Conservation (phyloP, 2,329 filamentous ascomycete genomes). For the Sporothrix brasiliensis region DNA sequence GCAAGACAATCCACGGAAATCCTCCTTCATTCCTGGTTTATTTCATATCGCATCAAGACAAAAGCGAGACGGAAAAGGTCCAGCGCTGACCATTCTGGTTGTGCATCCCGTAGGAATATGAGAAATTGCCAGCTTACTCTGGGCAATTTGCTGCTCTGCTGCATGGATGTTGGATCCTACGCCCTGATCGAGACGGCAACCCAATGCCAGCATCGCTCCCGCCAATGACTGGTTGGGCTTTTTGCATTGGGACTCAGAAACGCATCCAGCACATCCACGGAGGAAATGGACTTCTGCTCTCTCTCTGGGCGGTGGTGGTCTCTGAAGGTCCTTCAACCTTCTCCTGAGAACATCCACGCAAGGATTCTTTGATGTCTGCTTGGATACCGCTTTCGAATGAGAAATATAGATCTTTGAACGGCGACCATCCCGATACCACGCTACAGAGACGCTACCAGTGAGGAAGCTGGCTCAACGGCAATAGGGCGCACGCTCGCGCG, state of each 20-base stretch:
- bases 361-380: conserved; percentile 1
- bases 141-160: conserved; percentile 16
- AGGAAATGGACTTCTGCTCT: neutral
- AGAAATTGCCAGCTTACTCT: conserved; percentile 18
- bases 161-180: conserved; percentile 3
- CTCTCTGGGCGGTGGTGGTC: neutral
- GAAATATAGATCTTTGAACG: conserved; percentile 10
- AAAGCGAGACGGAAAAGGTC: neutral
- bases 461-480: neutral
- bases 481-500: neutral
- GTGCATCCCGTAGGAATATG: conserved; percentile 21
- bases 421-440: conserved; percentile 8
- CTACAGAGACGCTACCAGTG: neutral
- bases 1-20: neutral
- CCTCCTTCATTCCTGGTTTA: neutral
- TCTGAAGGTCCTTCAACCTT: neutral
- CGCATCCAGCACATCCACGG: too few species aligned
- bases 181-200: neutral
- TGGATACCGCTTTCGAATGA: conserved; percentile 1
- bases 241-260: too few species aligned
- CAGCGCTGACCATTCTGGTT: neutral
- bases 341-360: neutral
- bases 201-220: neutral
- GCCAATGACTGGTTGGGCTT: neutral
- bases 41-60: neutral